A percentile compares a stretch with the other conserved stretches of the same genome.
Conservation (phyloP, 2,329 filamentous ascomycete genomes). For the Celoporthe dispersa region DNA sequence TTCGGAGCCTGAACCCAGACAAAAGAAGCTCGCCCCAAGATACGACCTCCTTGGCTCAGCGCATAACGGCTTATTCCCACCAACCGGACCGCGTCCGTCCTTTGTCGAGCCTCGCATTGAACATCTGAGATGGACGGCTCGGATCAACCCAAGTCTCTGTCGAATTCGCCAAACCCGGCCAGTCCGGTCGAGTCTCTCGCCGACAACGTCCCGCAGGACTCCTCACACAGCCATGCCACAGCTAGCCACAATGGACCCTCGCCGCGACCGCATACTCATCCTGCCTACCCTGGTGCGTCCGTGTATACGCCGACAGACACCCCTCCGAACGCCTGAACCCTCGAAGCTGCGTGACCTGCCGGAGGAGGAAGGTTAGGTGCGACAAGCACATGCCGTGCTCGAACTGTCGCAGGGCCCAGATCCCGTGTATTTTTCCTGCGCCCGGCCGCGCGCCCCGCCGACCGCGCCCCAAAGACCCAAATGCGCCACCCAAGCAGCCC, state of each 20-base stretch:
- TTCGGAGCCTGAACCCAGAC: neutral
- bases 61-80: neutral
- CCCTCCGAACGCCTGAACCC: constrained; percentile 34
- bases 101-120: neutral
- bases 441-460: constrained; percentile 74
- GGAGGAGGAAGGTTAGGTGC: constrained; percentile 67
- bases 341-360: constrained; percentile 34
- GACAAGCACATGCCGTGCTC: constrained; percentile 78
- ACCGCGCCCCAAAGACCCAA: constrained; percentile 66
- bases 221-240: constrained; percentile 21
- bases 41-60: neutral
- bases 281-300: constrained; percentile 35
- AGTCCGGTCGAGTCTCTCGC: constrained; percentile 39
- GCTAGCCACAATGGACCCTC: constrained; percentile 24
- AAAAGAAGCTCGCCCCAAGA: neutral
- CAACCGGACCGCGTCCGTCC: neutral
- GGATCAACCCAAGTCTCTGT: constrained; percentile 22
- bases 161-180: constrained; percentile 25
- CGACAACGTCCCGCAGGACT: constrained; percentile 30
- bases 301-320: constrained; percentile 35
- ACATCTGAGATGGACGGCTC: constrained; percentile 22
- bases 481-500: constrained; percentile 62
- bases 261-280: constrained; percentile 30
- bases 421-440: constrained; percentile 75
- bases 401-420: constrained; percentile 73